Base-by-base conservation (phyloP, 2,329 filamentous ascomycete genomes). In the Verticillium nonalfalfae region DNA sequence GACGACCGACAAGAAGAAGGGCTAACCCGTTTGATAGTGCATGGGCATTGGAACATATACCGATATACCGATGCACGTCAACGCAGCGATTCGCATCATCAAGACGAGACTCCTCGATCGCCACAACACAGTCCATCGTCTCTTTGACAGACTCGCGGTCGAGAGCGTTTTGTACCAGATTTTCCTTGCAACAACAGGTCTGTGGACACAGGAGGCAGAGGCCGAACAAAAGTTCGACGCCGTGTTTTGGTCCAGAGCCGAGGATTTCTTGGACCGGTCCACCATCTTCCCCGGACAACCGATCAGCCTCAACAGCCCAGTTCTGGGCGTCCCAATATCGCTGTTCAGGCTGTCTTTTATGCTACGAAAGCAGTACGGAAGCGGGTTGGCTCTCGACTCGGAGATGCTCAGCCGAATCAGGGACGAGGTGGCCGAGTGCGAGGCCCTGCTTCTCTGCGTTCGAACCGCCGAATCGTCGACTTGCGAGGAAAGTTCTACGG, bases 111-210 rank as follows among this genome's bases (percentile, higher is more conserved):
- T 70, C 0, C 60, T 67, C 2, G 18, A 61, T 1, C 60, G 64
- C 2, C 55, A 63, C 0, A 35, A 57, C 1, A 56, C 59, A 3
- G 64, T 67, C 7, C 40, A 60, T 9, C 58, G 58, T 6, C 35
- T 68, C 0, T 69, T 69, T 2, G 68, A 69, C 57, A 62, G 61
- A 3, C 55, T 69, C 9, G 65, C 67, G 7, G 57, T 68, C 3
- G 68, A 70, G 56, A 70, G 68, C 33, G 64, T 70, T 9, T 26
- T 70, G 1, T 69, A 67, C 34, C 68, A 68, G 11, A 67, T 64
- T 11, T 70, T 70, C 34, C 52, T 66, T 1, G 57, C 64, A 0
- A 61, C 60, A 1, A 66, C 68, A 1, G 67, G 68, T 1, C 56
- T 69, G 0, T 70, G 68, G 68, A 60, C 67, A 1, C 65, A 69